These are phyloP conservation scores for Lactarius pseudohatsudake DNA, from an alignment of 768 basidiomycete species.

Conservation along the genomic window DNA sequence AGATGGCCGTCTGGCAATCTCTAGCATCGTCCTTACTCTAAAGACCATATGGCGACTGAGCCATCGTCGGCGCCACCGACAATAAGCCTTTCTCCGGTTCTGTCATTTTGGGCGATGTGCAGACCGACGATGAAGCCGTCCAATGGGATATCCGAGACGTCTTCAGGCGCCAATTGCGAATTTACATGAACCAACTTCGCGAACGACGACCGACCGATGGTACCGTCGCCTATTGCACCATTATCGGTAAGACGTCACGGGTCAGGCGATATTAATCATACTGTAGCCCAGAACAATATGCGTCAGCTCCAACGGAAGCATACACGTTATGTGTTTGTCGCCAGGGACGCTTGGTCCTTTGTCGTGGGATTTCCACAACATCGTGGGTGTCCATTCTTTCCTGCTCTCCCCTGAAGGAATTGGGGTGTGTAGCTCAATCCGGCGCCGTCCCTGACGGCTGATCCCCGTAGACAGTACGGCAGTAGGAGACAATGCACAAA, in stretches of 20 bases:
- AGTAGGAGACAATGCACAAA: conserved; percentile 22
- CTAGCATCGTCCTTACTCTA: conserved; percentile 46
- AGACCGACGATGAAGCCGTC: conserved; percentile 50
- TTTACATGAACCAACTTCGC: conserved; percentile 22
- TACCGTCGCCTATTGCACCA: conserved; percentile 34
- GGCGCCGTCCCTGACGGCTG: conserved; percentile 20
- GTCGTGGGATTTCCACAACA: conserved; percentile 33
- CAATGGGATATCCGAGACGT: conserved; percentile 48
- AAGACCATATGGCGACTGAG: conserved; percentile 69
- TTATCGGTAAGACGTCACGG: not conserved
- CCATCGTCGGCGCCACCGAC: conserved; percentile 81
- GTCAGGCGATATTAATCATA: not conserved
- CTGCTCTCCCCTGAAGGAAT: conserved; percentile 7
- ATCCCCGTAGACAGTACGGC: conserved; percentile 31
- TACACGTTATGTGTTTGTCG: conserved; percentile 28
- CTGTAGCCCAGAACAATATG: conserved; percentile 63
- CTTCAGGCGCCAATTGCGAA: conserved; percentile 34
- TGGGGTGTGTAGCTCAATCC: conserved; percentile 6
- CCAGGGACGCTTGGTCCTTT: conserved; percentile 12
- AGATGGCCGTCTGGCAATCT: not conserved
- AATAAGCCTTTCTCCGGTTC: conserved; percentile 61
- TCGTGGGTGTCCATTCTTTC: conserved; percentile 27
- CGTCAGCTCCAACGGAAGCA: conserved; percentile 54
- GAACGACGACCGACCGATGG: conserved; percentile 34
- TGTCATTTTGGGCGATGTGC: conserved; percentile 53